phyloP scores from a whole-genome alignment of 257 asterid species.

The Sherardia arvensis region DNA sequence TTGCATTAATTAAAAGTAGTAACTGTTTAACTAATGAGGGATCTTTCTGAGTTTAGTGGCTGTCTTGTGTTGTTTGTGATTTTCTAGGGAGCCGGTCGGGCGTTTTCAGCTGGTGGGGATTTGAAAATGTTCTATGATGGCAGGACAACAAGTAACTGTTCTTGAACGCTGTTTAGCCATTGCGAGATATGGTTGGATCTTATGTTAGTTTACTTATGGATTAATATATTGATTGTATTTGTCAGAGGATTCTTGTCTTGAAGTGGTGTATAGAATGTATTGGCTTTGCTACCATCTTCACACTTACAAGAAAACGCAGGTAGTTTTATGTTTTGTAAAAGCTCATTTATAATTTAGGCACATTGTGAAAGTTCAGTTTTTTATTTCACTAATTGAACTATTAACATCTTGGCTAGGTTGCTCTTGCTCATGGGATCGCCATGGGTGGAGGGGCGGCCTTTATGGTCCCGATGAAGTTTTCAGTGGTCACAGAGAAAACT shows the following conservation, averaged over 20 bases:
- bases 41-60: constrained; percentile 1
- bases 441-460: constrained; percentile 99
- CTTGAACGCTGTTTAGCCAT: constrained; percentile 3
- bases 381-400: background rate
- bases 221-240: constrained; percentile 2
- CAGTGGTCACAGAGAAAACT: constrained; percentile 86
- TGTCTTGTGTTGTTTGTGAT: constrained; percentile 9
- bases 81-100: constrained; percentile 83
- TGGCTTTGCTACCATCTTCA: constrained; percentile 98
- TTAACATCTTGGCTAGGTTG: constrained; percentile 42
- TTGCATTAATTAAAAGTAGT: background rate
- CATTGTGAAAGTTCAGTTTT: background rate
- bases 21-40: background rate
- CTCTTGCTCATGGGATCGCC: constrained; percentile 83
- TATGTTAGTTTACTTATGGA: constrained; percentile 1
- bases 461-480: constrained; percentile 85
- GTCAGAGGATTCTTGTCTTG: constrained; percentile 73
- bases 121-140: constrained; percentile 81
- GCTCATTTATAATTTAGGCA: background rate
- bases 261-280: constrained; percentile 87
- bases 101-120: constrained; percentile 97
- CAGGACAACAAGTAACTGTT: constrained; percentile 48
- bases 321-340: constrained; percentile 15
- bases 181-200: constrained; percentile 2
- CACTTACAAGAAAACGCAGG: constrained; percentile 72